Percentiles rank a stretch among this genome's conserved stretches.
Evolutionary conservation across 441 rosid genomes (phyloP).

Genomic region (Mallotus repandus): DNA sequence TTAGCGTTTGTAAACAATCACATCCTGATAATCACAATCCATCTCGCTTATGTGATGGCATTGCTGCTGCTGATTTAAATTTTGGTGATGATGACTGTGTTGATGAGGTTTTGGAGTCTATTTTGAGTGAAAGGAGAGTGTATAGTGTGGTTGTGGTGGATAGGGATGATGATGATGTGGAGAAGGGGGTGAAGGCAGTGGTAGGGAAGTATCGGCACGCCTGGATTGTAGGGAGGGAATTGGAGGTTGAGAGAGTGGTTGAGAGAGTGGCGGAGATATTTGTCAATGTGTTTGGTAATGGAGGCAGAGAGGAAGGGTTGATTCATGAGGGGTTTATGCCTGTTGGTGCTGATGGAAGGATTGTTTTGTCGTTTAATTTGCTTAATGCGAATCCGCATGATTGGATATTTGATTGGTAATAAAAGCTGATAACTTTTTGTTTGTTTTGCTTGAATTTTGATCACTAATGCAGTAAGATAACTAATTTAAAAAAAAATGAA

Average conservation of each 20-base stretch:
- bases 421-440: background rate
- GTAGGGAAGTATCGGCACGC: constrained; percentile 90
- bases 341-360: constrained; percentile 88
- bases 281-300: constrained; percentile 69
- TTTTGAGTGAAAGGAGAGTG: constrained; percentile 40
- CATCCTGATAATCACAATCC: background rate
- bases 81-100: constrained; percentile 45
- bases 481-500: too few relatives aligned
- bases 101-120: constrained; percentile 58
- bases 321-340: constrained; percentile 90
- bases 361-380: constrained; percentile 86
- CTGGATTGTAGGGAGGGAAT: constrained; percentile 65
- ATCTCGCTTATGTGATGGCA: constrained; percentile 46
- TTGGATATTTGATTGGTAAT: constrained; percentile 87
- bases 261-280: constrained; percentile 66
- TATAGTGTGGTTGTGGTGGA: constrained; percentile 68
- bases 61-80: constrained; percentile 40
- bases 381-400: constrained; percentile 80
- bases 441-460: background rate
- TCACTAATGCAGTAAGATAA: background rate
- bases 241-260: constrained; percentile 41
- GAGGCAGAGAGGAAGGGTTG: constrained; percentile 70
- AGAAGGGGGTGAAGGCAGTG: constrained; percentile 44
- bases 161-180: constrained; percentile 37
- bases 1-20: constrained; percentile 37